Conservation (phyloP, 2,329 filamentous ascomycete genomes). For the Aureobasidium zeae region DNA sequence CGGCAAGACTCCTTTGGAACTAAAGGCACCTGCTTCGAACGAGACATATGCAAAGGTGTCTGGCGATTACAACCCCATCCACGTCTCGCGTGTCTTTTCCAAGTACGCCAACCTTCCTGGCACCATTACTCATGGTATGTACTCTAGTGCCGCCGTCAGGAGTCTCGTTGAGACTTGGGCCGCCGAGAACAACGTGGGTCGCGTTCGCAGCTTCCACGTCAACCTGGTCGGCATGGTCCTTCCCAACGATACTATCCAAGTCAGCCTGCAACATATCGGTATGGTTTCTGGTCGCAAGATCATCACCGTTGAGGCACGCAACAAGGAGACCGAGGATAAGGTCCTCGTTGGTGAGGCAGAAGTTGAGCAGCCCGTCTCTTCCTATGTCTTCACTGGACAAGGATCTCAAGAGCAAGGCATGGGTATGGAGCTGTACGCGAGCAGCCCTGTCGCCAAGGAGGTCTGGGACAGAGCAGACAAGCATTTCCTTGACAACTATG, state of each 20-base stretch:
- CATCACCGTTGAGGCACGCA: slow-evolving; percentile 95
- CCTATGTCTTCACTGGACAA: slow-evolving; percentile 97
- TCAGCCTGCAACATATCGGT: slow-evolving; percentile 90
- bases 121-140: slow-evolving; percentile 99
- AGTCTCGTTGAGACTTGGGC: slow-evolving; percentile 97
- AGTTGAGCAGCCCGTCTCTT: slow-evolving; percentile 90
- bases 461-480: slow-evolving; percentile 97
- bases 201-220: slow-evolving; percentile 93
- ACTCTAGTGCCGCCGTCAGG: slow-evolving; percentile 90
- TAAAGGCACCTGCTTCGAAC: slow-evolving; percentile 92
- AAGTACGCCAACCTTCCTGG: slow-evolving; percentile 91
- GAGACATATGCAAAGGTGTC: slow-evolving; percentile 98
- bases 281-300: slow-evolving; percentile 99
- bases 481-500: slow-evolving; percentile 97
- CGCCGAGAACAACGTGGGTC: slow-evolving; percentile 94
- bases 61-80: slow-evolving; percentile 97
- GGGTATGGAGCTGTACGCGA: slow-evolving; percentile 97
- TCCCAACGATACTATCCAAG: slow-evolving; percentile 98
- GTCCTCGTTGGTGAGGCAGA: slow-evolving; percentile 91
- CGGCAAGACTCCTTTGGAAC: slow-evolving; percentile 75
- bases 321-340: slow-evolving; percentile 95
- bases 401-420: slow-evolving; percentile 98
- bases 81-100: slow-evolving; percentile 93
- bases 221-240: slow-evolving; percentile 96
- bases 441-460: slow-evolving; percentile 85